These are phyloP conservation scores for Termitomyces sp. DNA, from an alignment of 768 basidiomycete species.

Conservation along the genomic window DNA sequence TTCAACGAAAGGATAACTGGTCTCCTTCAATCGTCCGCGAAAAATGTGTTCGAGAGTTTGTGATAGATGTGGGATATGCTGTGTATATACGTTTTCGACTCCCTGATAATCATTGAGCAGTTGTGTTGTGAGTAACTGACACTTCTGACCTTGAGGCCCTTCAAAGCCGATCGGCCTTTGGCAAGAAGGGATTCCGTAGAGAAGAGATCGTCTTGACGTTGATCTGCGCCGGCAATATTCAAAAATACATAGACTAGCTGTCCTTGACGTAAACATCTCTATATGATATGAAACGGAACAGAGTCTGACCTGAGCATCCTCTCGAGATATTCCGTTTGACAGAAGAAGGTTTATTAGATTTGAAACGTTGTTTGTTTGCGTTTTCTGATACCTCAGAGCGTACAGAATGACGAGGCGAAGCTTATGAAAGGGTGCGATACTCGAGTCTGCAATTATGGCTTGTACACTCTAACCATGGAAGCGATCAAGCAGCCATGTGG, in stretches of 20 bases:
- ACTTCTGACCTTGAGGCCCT: constrained; percentile 71
- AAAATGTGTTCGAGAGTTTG: constrained; percentile 89
- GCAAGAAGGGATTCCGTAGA: constrained; percentile 93
- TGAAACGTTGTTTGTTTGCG: constrained; percentile 75
- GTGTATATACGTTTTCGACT: constrained; percentile 98
- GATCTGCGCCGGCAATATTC: constrained; percentile 91
- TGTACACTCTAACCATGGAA: constrained; percentile 64
- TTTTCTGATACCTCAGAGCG: constrained; percentile 92
- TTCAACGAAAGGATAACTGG: constrained; percentile 85
- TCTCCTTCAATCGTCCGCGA: constrained; percentile 81
- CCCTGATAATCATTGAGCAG: constrained; percentile 47
- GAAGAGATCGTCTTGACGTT: constrained; percentile 96
- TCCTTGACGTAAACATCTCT: constrained; percentile 7
- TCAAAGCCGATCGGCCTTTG: constrained; percentile 90
- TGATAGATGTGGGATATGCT: constrained; percentile 89
- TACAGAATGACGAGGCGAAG: constrained; percentile 88
- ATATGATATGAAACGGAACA: constrained; percentile 1
- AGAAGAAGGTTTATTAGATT: constrained; percentile 70
- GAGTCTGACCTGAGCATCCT: constrained; percentile 64
- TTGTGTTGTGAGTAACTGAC: neutral
- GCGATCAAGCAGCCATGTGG: neutral
- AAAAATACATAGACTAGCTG: constrained; percentile 91
- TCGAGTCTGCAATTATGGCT: constrained; percentile 61
- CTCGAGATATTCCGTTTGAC: constrained; percentile 68
- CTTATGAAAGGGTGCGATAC: constrained; percentile 75